phyloP scores from a whole-genome alignment of 1,139 yeast species.

The Meyerozyma athensensis region DNA sequence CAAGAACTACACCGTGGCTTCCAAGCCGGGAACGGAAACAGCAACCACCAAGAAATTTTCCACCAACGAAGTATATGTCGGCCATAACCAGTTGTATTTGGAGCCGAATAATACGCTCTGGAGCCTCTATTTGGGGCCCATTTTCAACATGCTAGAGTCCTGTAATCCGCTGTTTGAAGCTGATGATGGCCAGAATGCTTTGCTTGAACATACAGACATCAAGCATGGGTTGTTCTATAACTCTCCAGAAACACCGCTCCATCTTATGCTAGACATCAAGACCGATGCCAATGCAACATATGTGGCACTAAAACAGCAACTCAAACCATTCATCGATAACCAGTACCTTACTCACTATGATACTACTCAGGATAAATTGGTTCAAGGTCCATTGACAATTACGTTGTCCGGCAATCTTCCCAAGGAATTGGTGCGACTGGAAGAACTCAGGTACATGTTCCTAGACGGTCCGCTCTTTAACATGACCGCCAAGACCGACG shows the following conservation, averaged over 20 bases:
- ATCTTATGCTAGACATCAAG: constrained; percentile 42
- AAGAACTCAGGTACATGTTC: constrained; percentile 28
- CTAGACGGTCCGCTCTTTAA: constrained; percentile 35
- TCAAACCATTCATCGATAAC: constrained; percentile 29
- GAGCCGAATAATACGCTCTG: constrained; percentile 41
- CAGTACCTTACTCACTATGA: constrained; percentile 34
- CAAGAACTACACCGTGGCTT: constrained; percentile 19
- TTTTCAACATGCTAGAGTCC: constrained; percentile 43
- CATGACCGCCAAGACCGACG: constrained; percentile 15
- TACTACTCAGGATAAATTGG: constrained; percentile 16
- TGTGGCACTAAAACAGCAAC: constrained; percentile 22
- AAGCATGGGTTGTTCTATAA: constrained; percentile 35
- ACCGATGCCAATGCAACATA: constrained; percentile 33
- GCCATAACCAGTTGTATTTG: constrained; percentile 54
- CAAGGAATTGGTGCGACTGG: constrained; percentile 21
- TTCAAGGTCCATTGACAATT: constrained; percentile 34
- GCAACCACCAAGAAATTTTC: constrained; percentile 21
- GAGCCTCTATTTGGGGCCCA: constrained; percentile 50
- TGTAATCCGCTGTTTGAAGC: constrained; percentile 31
- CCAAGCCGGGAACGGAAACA: constrained; percentile 16
- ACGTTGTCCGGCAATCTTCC: constrained; percentile 43
- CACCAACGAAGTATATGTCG: constrained; percentile 51
- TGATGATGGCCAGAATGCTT: constrained; percentile 10
- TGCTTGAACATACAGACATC: constrained; percentile 11
- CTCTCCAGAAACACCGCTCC: constrained; percentile 35